A percentile compares a stretch with the other conserved stretches of the same genome.
Conservation (phyloP, 2,329 filamentous ascomycete genomes). For the Metarhizium anisopliae region DNA sequence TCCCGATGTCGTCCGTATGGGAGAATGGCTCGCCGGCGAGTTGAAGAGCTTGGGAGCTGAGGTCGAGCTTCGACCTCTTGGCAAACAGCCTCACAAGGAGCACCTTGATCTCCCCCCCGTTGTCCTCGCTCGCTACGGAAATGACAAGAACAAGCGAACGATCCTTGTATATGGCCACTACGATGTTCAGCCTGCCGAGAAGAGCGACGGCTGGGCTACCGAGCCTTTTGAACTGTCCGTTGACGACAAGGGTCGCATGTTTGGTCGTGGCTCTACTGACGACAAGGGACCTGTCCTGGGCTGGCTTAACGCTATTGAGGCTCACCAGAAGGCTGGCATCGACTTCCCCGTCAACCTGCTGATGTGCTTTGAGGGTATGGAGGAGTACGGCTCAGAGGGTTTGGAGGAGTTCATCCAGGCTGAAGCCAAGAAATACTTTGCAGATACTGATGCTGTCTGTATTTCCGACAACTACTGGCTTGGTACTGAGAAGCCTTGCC, state of each 20-base stretch:
- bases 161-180: conserved; percentile 98
- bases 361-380: conserved; percentile 99
- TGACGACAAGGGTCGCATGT: conserved; percentile 91
- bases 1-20: conserved; percentile 93
- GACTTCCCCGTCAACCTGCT: conserved; percentile 96
- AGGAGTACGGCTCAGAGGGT: conserved; percentile 95
- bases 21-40: conserved; percentile 77
- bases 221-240: conserved; percentile 86
- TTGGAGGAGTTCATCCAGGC: conserved; percentile 88
- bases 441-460: conserved; percentile 90
- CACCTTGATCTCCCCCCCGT: conserved; percentile 88
- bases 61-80: conserved; percentile 78
- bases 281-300: conserved; percentile 97
- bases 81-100: conserved; percentile 87
- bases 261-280: conserved; percentile 87
- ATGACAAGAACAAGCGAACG: conserved; percentile 84
- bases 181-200: conserved; percentile 91
- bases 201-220: conserved; percentile 90
- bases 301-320: conserved; percentile 97
- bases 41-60: conserved; percentile 75
- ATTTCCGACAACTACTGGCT: conserved; percentile 99
- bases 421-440: conserved; percentile 91
- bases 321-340: conserved; percentile 87
- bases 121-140: conserved; percentile 84
- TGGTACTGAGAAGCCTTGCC: conserved; percentile 93